phyloP scores from a whole-genome alignment of 345 rosid species.

The Salix exigua region DNA sequence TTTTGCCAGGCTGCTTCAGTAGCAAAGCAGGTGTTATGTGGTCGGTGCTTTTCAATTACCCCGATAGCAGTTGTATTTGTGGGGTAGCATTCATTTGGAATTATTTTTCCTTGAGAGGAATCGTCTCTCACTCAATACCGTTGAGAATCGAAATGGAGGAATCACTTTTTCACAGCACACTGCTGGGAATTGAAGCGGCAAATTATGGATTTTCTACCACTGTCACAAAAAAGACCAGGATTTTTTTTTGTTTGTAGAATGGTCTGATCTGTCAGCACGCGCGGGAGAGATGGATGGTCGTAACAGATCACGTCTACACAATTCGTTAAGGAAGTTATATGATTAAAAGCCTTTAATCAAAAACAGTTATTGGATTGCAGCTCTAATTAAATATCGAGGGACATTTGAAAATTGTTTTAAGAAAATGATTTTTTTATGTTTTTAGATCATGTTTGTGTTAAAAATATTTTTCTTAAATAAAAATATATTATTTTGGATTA shows the following conservation, averaged over 20 bases:
- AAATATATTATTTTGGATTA: background rate
- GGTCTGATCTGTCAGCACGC: too few species aligned
- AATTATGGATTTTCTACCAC: background rate
- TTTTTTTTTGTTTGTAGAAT: background rate
- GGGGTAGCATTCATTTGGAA: background rate
- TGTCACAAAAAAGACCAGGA: background rate
- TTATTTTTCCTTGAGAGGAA: background rate
- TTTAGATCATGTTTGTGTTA: too few species aligned
- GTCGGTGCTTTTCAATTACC: background rate
- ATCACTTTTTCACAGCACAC: too few species aligned
- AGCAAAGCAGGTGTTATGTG: background rate
- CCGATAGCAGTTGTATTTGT: background rate
- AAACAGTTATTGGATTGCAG: background rate
- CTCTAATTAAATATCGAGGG: background rate
- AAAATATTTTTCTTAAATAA: too few species aligned
- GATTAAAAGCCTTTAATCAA: background rate
- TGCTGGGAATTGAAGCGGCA: background rate
- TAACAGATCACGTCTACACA: too few species aligned
- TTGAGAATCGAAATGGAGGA: background rate
- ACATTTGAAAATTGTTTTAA: too few species aligned
- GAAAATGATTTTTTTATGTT: too few species aligned
- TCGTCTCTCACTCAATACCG: background rate
- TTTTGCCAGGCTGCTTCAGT: background rate
- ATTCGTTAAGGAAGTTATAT: too few species aligned
- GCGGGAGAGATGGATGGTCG: too few species aligned